Evolutionary conservation across 805 yeast genomes (phyloP).

Genomic region (Kodamaea nitidulidarum): DNA sequence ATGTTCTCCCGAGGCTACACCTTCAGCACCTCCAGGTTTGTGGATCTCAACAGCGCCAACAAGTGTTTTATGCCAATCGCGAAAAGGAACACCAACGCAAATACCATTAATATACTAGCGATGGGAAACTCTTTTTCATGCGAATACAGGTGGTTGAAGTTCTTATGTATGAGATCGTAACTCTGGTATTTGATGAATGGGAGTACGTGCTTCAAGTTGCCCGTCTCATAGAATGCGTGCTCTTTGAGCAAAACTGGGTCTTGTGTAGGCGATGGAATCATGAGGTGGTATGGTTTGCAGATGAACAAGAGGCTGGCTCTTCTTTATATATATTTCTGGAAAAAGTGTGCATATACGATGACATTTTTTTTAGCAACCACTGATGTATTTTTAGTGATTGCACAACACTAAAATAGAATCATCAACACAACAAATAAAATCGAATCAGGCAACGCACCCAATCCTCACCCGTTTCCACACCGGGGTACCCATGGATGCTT

Average conservation of each 20-base stretch:
- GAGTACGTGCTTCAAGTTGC: constrained; percentile 21
- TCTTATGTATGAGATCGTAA: constrained; percentile 14
- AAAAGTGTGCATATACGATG: not conserved
- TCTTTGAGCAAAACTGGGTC: constrained; percentile 20
- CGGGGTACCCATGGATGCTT: too few relatives aligned
- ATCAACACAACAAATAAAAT: not conserved
- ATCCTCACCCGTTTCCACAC: too few relatives aligned
- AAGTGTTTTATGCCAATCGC: not conserved
- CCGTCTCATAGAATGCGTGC: constrained; percentile 29
- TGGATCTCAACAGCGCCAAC: not conserved
- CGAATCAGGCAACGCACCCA: too few relatives aligned
- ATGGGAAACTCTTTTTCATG: constrained; percentile 5
- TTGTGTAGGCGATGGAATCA: constrained; percentile 19
- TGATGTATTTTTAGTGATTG: too few relatives aligned
- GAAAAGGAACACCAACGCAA: not conserved
- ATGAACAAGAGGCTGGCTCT: not conserved
- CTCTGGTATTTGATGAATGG: constrained; percentile 22
- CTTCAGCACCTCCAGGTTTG: constrained; percentile 2
- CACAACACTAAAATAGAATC: not conserved
- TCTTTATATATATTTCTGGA: not conserved
- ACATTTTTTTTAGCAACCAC: too few relatives aligned
- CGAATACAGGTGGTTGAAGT: constrained; percentile 6
- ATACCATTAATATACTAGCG: not conserved
- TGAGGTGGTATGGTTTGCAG: too few relatives aligned
- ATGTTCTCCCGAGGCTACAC: too few relatives aligned